A percentile compares a stretch with the other conserved stretches of the same genome.
Evolutionary conservation across 768 basidiomycete species (phyloP).

Genomic region (Trametes elegans): DNA sequence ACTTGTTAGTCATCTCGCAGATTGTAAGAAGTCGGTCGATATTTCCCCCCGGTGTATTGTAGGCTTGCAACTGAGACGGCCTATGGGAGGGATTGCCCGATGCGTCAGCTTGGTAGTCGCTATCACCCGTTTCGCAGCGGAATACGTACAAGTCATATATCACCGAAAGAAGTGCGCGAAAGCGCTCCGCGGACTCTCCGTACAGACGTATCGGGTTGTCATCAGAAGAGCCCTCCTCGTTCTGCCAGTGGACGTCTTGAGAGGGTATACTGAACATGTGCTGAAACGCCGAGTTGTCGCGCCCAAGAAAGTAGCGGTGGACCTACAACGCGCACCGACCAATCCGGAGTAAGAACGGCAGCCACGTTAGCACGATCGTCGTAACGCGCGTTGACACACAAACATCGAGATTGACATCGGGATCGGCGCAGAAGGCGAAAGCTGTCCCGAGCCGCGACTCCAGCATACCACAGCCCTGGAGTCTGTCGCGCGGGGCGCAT

Average conservation of each 20-base stretch:
- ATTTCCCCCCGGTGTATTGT: slow-evolving; percentile 29
- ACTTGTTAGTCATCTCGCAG: slow-evolving; percentile 40
- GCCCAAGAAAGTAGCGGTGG: slow-evolving; percentile 29
- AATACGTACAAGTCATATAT: slow-evolving; percentile 39
- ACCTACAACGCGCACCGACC: slow-evolving; percentile 22
- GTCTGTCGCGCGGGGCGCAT: neutral
- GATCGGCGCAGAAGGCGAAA: slow-evolving; percentile 2
- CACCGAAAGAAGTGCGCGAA: slow-evolving; percentile 39
- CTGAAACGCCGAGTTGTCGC: slow-evolving; percentile 33
- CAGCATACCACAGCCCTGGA: slow-evolving; percentile 9
- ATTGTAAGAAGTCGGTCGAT: slow-evolving; percentile 39
- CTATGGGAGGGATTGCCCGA: neutral
- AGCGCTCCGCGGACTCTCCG: slow-evolving; percentile 38
- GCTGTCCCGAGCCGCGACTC: neutral
- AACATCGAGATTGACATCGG: slow-evolving; percentile 13
- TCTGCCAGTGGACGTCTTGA: neutral
- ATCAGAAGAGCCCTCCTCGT: slow-evolving; percentile 27
- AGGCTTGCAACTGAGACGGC: slow-evolving; percentile 26
- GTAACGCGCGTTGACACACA: neutral
- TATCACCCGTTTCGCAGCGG: neutral
- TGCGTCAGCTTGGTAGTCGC: neutral
- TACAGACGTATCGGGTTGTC: slow-evolving; percentile 38
- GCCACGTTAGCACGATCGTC: slow-evolving; percentile 11
- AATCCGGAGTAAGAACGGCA: slow-evolving; percentile 1
- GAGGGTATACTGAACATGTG: slow-evolving; percentile 29